These are phyloP conservation scores for Candida berthetii DNA, from an alignment of 805 yeast genomes.

Conservation along the genomic window DNA sequence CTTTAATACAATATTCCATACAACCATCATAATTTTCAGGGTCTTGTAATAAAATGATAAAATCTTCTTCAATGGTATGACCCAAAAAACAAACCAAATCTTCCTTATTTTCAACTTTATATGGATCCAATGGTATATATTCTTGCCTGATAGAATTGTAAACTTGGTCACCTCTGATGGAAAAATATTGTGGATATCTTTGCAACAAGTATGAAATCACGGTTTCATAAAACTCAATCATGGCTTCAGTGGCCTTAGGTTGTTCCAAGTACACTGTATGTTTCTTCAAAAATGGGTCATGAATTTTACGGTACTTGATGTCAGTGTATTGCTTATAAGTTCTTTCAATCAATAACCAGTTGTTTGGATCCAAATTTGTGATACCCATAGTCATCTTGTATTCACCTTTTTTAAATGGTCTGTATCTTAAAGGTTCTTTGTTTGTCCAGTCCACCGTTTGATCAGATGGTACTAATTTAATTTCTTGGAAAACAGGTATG, in stretches of 20 bases:
- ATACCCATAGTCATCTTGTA: constrained; percentile 63
- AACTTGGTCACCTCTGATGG: constrained; percentile 13
- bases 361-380: constrained; percentile 37
- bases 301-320: constrained; percentile 27
- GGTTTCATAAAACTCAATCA: constrained; percentile 49
- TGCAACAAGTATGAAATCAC: constrained; percentile 15
- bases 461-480: constrained; percentile 22
- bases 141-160: constrained; percentile 19
- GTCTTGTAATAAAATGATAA: constrained; percentile 41
- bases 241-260: constrained; percentile 25
- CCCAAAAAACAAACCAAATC: constrained; percentile 12
- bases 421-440: constrained; percentile 36
- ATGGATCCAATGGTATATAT: constrained; percentile 19
- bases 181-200: constrained; percentile 19
- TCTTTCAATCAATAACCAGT: constrained; percentile 57
- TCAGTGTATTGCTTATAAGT: constrained; percentile 44
- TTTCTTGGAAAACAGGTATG: too few relatives aligned
- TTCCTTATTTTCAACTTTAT: constrained; percentile 12
- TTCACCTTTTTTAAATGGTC: constrained; percentile 57
- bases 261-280: constrained; percentile 28
- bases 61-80: constrained; percentile 55
- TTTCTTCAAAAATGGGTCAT: constrained; percentile 24
- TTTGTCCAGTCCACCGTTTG: constrained; percentile 36
- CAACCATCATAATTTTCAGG: constrained; percentile 28
- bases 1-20: constrained; percentile 54